These are phyloP conservation scores for Geum urbanum DNA, from an alignment of 306 rosid species.

Conservation along the genomic window DNA sequence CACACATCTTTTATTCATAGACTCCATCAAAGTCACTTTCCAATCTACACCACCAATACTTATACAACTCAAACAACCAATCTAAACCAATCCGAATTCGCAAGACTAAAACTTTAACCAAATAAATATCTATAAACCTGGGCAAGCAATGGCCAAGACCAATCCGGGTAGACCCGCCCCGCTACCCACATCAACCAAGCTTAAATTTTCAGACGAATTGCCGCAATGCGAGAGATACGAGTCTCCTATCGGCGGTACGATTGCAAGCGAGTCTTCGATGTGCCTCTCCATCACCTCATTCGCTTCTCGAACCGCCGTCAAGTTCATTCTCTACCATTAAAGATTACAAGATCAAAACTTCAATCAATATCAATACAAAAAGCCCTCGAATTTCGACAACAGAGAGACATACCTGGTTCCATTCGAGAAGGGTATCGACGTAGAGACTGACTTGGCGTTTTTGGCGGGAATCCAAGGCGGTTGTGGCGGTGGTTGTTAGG, in stretches of 20 bases:
- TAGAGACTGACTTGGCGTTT: constrained; percentile 63
- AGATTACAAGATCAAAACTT: not conserved
- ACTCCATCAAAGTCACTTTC: constrained; percentile 78
- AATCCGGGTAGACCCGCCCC: constrained; percentile 94
- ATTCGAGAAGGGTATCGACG: constrained; percentile 77
- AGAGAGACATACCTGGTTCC: constrained; percentile 62
- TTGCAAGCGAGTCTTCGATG: constrained; percentile 82
- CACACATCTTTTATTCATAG: constrained; percentile 77
- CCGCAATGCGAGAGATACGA: constrained; percentile 40
- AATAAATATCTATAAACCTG: constrained; percentile 42
- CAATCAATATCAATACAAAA: not conserved
- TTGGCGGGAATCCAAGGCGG: constrained; percentile 54
- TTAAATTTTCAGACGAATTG: constrained; percentile 29
- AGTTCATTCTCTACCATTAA: constrained; percentile 64
- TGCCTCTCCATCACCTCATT: constrained; percentile 85
- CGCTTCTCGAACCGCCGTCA: constrained; percentile 66
- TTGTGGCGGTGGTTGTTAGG: constrained; percentile 22
- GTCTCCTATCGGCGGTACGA: constrained; percentile 53
- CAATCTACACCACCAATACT: constrained; percentile 48
- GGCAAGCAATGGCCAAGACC: constrained; percentile 80
- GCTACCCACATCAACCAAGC: constrained; percentile 77
- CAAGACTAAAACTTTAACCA: not conserved
- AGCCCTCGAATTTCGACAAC: not conserved
- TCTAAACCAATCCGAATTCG: not conserved
- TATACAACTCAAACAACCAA: not conserved